Base-by-base conservation (phyloP, 2,329 filamentous ascomycete species). In the Talaromyces funiculosus region DNA sequence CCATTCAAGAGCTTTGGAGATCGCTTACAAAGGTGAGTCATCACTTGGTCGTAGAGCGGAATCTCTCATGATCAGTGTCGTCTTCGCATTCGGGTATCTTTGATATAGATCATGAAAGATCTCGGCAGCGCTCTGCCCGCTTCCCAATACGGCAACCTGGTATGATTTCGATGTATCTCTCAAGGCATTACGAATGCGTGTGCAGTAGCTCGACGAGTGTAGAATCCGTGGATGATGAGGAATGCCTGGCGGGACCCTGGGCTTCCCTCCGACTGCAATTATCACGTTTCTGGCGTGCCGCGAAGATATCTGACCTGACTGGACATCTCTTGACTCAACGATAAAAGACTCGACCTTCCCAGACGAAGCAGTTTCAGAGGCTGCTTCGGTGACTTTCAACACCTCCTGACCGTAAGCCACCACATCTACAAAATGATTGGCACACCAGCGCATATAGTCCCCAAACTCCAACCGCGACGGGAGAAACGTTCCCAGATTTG, bases 391-490 rank as follows among this genome's bases (percentile, higher is more conserved):
- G 18, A 96, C 84, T 20, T 86, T 83, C 38, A 90, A 71, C 3
- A 94, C 92, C 72, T 95, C 89, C 67, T 88, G 86, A 62, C 84
- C 83, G 72, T 97, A 97, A 53, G 82, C 81, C 53, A 95, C 89
- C 45, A 88, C 77, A 64, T 86, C 75, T 54, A 83, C 83, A 70
- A 97, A 97, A 71, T 87, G 87, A 62, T 84, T 80, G 12, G 93
- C 90, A 72, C 91, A 96, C 93, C 93, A 97, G 63, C 88, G 84
- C 75, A 97, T 87, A 76, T 97, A 97, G 75, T 96, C 92, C 73
- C 97, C 92, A 70, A 95, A 97, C 77, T 97, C 93, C 63, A 88
- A 81, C 26, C 93, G 85, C 31, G 90, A 86, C 0, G 93, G 93
- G 33, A 95, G 77, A 78, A 97, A 97, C 0, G 93, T 97, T 69